phyloP scores from a whole-genome alignment of 441 rosid species.

The Rhodomyrtus psidioides region DNA sequence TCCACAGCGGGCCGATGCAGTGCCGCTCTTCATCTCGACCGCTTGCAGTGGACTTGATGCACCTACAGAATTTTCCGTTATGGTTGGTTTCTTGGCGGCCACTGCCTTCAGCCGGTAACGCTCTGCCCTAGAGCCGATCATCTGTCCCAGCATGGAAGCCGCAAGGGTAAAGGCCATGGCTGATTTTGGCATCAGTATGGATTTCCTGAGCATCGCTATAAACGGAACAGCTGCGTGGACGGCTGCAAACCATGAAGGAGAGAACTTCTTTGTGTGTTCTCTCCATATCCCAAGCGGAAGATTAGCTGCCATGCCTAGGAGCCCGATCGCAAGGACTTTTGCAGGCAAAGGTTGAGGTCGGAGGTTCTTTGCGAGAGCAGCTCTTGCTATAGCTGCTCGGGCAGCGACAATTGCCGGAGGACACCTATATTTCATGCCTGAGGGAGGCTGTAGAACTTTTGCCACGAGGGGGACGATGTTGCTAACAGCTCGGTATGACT shows the following conservation, averaged over 20 bases:
- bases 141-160: conserved; percentile 62
- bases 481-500: no score
- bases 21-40: conserved; percentile 25
- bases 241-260: conserved; percentile 59
- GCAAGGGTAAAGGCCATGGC: conserved; percentile 73
- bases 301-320: conserved; percentile 68
- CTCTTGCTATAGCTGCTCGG: conserved; percentile 58
- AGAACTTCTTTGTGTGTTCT: conserved; percentile 62
- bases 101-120: conserved; percentile 39
- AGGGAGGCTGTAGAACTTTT: conserved; percentile 54
- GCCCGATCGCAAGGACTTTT: conserved; percentile 50
- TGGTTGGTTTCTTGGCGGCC: conserved; percentile 17
- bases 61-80: conserved; percentile 6
- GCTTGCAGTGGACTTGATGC: conserved; percentile 17
- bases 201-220: conserved; percentile 60
- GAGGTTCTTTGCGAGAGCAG: conserved; percentile 57
- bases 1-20: no score
- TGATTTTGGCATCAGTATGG: conserved; percentile 63
- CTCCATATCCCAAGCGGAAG: conserved; percentile 71
- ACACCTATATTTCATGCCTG: conserved; percentile 44
- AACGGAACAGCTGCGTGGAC: conserved; percentile 75
- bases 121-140: conserved; percentile 75
- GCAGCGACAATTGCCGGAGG: conserved; percentile 58
- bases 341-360: conserved; percentile 62
- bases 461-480: no score